A percentile compares a stretch with the other conserved stretches of the same genome.
phyloP scores from a whole-genome alignment of 2,329 filamentous ascomycete species.

The Pseudogymnoascus sp. region DNA sequence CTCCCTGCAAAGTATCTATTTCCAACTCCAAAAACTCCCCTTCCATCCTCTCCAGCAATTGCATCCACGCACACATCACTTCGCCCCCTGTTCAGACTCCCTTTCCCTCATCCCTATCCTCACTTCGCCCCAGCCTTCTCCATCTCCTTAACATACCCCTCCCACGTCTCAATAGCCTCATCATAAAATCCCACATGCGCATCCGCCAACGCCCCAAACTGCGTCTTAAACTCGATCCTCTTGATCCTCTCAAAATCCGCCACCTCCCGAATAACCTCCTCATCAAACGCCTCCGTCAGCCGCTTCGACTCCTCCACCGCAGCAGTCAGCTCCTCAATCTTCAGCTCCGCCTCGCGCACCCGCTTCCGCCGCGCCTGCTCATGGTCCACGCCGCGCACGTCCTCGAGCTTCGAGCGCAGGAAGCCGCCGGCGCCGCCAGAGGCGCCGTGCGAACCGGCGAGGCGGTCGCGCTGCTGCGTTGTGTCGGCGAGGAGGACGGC shows the following conservation, averaged over 20 bases:
- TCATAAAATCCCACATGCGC: constrained; percentile 83
- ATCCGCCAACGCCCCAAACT: constrained; percentile 74
- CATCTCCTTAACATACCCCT: constrained; percentile 82
- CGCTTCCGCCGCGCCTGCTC: constrained; percentile 83
- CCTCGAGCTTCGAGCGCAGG: constrained; percentile 88
- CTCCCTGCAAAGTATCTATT: not conserved
- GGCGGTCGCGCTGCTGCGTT: constrained; percentile 69
- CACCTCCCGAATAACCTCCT: constrained; percentile 90
- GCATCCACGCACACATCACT: not conserved
- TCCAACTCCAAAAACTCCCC: constrained; percentile 4
- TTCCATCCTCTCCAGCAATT: not conserved
- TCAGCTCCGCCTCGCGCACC: constrained; percentile 79
- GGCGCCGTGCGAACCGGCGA: constrained; percentile 50
- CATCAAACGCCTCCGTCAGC: constrained; percentile 86
- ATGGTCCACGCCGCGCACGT: constrained; percentile 93
- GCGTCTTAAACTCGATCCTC: constrained; percentile 80
- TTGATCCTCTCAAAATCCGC: constrained; percentile 96
- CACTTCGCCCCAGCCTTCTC: constrained; percentile 49
- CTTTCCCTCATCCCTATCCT: not conserved
- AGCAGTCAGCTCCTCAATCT: constrained; percentile 82
- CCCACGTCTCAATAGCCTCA: constrained; percentile 74
- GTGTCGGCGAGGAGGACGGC: constrained; percentile 94
- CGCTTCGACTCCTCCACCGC: constrained; percentile 84
- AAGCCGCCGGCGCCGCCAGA: constrained; percentile 73
- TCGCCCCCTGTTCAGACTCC: no score